Evolutionary conservation across 805 yeast genomes (phyloP), one percentile per base, ranked within the genome.

Genomic region (Maudiozyma turicensis): DNA sequence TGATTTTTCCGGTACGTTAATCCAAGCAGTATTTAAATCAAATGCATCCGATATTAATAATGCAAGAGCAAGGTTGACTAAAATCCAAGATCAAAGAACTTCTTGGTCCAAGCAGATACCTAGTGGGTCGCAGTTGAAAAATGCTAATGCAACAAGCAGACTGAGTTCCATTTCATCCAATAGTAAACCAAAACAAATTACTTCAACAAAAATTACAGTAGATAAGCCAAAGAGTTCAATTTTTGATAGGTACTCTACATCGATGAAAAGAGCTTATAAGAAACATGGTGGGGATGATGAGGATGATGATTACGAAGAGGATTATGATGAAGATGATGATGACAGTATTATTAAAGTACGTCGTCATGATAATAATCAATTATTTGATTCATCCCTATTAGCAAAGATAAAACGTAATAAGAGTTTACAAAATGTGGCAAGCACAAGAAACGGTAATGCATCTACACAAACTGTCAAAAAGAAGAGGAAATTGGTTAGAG

Each of bases 401-500:
- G 44, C 38, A 8, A 47, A 47, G 33, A 41, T 48, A 31, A 40
- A 34, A 33, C 32, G 43, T n/a, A 40, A 33, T 29, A 14, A 8
- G 10, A 11, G 14, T 13, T 30, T 32, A 33, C 26, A 32, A 15
- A 28, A 11, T 9, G 15, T 5, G 10, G 4, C 8, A 13, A 3
- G 9, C 28, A 9, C 8, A 9, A 29, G 38, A 20, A 32, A 20
- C 26, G 13, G n/a, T 20, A 26, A 26, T 29, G 14, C 6, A 7
- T 6, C 26, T 20, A 20, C 28, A n/a, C 13, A 20, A 34, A 48
- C 44, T 14, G 44, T 34, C n/a, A 54, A 57, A 8, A 72, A 69
- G 56, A 69, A 61, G 51, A 64, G 75, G 51, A 65, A 66, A 41
- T 58, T 72, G 26, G 71, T 72, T 2, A 66, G 73, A 51, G 77